These are phyloP conservation scores for Cutaneotrichosporon curvatum DNA, from an alignment of 1,284 basidiomycete genomes.

Conservation along the genomic window DNA sequence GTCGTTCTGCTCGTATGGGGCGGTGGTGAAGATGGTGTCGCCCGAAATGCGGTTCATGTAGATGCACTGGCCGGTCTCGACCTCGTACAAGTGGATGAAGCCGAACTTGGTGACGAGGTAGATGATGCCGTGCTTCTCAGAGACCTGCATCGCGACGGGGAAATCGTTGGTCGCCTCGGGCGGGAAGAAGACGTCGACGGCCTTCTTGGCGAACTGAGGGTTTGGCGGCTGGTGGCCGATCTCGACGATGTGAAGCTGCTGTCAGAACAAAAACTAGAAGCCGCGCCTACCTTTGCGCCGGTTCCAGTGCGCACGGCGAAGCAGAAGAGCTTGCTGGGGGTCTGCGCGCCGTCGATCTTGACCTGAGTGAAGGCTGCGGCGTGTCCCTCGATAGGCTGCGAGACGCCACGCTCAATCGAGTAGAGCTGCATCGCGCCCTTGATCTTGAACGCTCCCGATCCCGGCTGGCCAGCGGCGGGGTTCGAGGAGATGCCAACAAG, in stretches of 20 bases:
- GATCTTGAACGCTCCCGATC: slow-evolving; percentile 91
- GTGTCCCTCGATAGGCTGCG: slow-evolving; percentile 97
- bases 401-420: slow-evolving; percentile 70
- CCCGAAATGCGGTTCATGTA: slow-evolving; percentile 99
- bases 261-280: slow-evolving; percentile 8
- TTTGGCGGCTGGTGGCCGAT: slow-evolving; percentile 95
- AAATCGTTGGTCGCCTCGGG: slow-evolving; percentile 97
- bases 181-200: slow-evolving; percentile 99
- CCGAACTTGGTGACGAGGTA: slow-evolving; percentile 99
- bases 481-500: slow-evolving; percentile 95
- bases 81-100: slow-evolving; percentile 98
- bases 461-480: slow-evolving; percentile 56
- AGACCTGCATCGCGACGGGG: slow-evolving; percentile 99
- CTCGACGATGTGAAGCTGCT: slow-evolving; percentile 92
- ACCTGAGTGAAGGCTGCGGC: slow-evolving; percentile 93
- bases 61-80: slow-evolving; percentile 96
- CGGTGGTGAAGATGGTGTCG: slow-evolving; percentile 98
- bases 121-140: slow-evolving; percentile 91
- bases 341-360: slow-evolving; percentile 76
- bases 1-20: slow-evolving; percentile 85
- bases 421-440: slow-evolving; percentile 96
- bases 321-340: slow-evolving; percentile 84
- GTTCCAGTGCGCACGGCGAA: slow-evolving; percentile 93
- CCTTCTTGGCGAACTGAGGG: slow-evolving; percentile 94
- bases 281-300: slow-evolving; percentile 78